Evolutionary conservation across 768 basidiomycete genomes (phyloP), one percentile per base, ranked within the genome.

Genomic region (Russula virescens): DNA sequence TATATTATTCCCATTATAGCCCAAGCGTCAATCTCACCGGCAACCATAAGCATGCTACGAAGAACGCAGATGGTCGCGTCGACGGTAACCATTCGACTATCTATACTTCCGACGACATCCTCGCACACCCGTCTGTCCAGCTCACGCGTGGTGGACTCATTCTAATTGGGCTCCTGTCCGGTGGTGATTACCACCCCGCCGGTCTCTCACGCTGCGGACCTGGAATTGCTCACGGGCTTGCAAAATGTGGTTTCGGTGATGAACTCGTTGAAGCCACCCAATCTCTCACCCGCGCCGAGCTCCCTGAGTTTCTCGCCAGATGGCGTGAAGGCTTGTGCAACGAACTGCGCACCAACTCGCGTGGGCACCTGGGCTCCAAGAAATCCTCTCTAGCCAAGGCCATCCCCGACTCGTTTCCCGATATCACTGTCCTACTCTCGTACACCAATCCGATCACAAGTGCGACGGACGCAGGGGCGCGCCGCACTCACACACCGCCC

Each of bases 101-200:
- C 1, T 83, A 78, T 66, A 69, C 66, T 9, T 69, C 79, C 1
- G 67, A 70, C 0, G 69, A 75, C 55, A 70, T 85, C 64, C 67
- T 73, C 49, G 78, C 77, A 78, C 68, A 87, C 65, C 70, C 76
- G 13, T 74, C 77, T 1, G 72, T 83, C 48, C 66, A 83, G 21
- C 84, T 88, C 35, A 87, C 76, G 23, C 73, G 75, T 31, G 74
- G 84, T 31, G 91, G 92, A 2, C 78, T 91, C 68, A 87, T 94
- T 55, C 82, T 95, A 26, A 87, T 94, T 47, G 93, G 86, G 2
- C 78, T 95, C 1, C 78, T 94, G 68, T 85, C 85, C n/a, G 94
- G 94, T 0, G 94, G 94, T 0, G 94, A 98, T 72, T 98, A 97
- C 68, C 81, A 89, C 56, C 83, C 83, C 53, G 87, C 79, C 16